Evolutionary conservation across 495 filamentous ascomycete genomes (phyloP).

Genomic region (Xylaria sp.): DNA sequence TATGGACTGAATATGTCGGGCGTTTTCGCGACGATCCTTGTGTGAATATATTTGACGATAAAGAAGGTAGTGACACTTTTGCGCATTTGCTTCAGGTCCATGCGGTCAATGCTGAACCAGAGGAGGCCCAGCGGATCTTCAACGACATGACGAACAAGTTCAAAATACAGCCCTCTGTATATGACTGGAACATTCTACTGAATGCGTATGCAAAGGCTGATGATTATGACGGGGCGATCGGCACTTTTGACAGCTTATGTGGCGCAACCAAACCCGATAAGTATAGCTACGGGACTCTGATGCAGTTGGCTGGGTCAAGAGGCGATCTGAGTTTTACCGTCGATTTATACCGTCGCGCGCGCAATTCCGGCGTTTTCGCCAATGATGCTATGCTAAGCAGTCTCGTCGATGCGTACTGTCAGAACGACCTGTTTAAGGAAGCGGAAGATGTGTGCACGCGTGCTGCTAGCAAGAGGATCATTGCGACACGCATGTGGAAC

Average conservation of each 20-base stretch:
- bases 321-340: slow-evolving; percentile 76
- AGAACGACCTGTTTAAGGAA: slow-evolving; percentile 61
- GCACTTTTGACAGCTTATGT: slow-evolving; percentile 64
- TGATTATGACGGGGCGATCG: slow-evolving; percentile 69
- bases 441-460: slow-evolving; percentile 66
- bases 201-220: slow-evolving; percentile 69
- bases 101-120: slow-evolving; percentile 67
- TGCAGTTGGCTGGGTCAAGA: slow-evolving; percentile 71
- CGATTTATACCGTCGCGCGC: slow-evolving; percentile 65
- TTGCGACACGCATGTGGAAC: slow-evolving; percentile 77
- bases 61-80: slow-evolving; percentile 45
- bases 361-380: slow-evolving; percentile 36
- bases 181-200: slow-evolving; percentile 80
- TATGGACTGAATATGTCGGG: slow-evolving; percentile 61
- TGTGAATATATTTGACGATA: slow-evolving; percentile 25
- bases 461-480: slow-evolving; percentile 48
- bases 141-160: slow-evolving; percentile 60
- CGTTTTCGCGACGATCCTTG: slow-evolving; percentile 44
- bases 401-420: slow-evolving; percentile 72
- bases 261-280: slow-evolving; percentile 56
- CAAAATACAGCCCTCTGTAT: slow-evolving; percentile 57
- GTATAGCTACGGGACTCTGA: slow-evolving; percentile 72
- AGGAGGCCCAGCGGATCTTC: slow-evolving; percentile 65
- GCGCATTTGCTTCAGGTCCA: slow-evolving; percentile 67
- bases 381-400: slow-evolving; percentile 62